These are phyloP conservation scores for Coprinopsis strossmayeri DNA, from an alignment of 768 basidiomycete genomes.

Conservation along the genomic window DNA sequence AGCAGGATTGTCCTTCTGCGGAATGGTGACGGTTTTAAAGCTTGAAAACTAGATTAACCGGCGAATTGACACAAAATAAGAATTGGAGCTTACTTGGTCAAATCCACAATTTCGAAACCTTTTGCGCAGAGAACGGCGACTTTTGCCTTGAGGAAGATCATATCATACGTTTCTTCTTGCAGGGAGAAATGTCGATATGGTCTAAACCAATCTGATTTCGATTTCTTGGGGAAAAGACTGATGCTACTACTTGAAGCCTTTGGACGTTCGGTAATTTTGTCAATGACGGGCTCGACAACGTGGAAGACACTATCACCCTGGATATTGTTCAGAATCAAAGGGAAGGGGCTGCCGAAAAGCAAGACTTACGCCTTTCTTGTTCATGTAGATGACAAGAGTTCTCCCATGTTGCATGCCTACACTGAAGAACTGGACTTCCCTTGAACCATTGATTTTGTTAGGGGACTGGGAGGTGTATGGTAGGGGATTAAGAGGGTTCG, in stretches of 20 bases:
- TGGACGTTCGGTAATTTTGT: slow-evolving; percentile 75
- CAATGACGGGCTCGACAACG: slow-evolving; percentile 93
- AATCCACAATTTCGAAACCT: slow-evolving; percentile 97
- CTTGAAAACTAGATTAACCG: slow-evolving; percentile 27
- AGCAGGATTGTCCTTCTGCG: slow-evolving; percentile 64
- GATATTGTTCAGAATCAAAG: background rate
- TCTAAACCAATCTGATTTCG: slow-evolving; percentile 92
- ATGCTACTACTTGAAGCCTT: slow-evolving; percentile 67
- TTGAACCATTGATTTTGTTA: slow-evolving; percentile 84
- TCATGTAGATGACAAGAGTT: slow-evolving; percentile 87
- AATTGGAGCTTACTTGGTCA: slow-evolving; percentile 65
- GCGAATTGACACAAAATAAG: background rate
- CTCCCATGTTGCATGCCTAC: slow-evolving; percentile 83
- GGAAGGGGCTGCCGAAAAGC: background rate
- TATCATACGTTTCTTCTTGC: slow-evolving; percentile 83
- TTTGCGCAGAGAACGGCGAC: slow-evolving; percentile 91
- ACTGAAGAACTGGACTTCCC: slow-evolving; percentile 94
- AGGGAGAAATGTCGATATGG: slow-evolving; percentile 92
- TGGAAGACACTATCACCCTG: slow-evolving; percentile 90
- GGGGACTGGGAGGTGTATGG: slow-evolving; percentile 70
- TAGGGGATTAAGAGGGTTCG: slow-evolving; percentile 61
- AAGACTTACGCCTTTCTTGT: slow-evolving; percentile 72
- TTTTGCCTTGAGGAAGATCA: slow-evolving; percentile 90
- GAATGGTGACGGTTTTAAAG: slow-evolving; percentile 86
- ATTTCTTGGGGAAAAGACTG: slow-evolving; percentile 69